These are phyloP conservation scores for Gaeumannomyces tritici DNA, from an alignment of 2,329 filamentous ascomycete species.

Conservation along the genomic window DNA sequence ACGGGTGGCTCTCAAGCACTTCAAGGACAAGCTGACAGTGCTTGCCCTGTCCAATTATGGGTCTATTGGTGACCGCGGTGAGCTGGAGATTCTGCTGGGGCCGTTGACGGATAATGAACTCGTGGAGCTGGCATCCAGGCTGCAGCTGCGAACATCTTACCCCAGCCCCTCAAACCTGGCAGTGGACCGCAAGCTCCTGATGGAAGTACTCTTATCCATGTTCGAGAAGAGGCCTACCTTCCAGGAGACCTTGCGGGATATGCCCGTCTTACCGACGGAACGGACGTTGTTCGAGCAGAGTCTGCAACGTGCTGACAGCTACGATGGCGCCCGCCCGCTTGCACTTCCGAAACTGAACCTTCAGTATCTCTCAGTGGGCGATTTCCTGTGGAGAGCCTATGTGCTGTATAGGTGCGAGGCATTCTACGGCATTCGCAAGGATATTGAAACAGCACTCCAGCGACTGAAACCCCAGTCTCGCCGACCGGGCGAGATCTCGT, in stretches of 20 bases:
- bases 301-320: slow-evolving; percentile 72
- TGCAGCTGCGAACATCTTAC: slow-evolving; percentile 77
- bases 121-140: slow-evolving; percentile 52
- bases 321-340: slow-evolving; percentile 78
- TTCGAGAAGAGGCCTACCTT: slow-evolving; percentile 76
- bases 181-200: slow-evolving; percentile 52
- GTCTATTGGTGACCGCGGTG: slow-evolving; percentile 69
- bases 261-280: slow-evolving; percentile 80
- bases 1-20: slow-evolving; percentile 65
- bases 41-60: slow-evolving; percentile 88
- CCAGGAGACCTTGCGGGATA: slow-evolving; percentile 62
- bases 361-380: slow-evolving; percentile 88
- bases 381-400: slow-evolving; percentile 95
- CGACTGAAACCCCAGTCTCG: slow-evolving; percentile 62
- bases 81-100: slow-evolving; percentile 68
- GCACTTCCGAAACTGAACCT: slow-evolving; percentile 91
- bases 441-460: slow-evolving; percentile 75
- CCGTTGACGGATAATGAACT: slow-evolving; percentile 68
- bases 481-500: slow-evolving; percentile 57
- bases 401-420: slow-evolving; percentile 82
- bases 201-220: slow-evolving; percentile 63
- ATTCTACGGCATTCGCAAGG: slow-evolving; percentile 87
- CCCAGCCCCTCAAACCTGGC: slow-evolving; percentile 58
- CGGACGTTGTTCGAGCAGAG: slow-evolving; percentile 67
- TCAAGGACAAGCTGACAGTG: slow-evolving; percentile 85